Conservation (phyloP, 345 rosid genomes). For the Eucalyptus virginea region DNA sequence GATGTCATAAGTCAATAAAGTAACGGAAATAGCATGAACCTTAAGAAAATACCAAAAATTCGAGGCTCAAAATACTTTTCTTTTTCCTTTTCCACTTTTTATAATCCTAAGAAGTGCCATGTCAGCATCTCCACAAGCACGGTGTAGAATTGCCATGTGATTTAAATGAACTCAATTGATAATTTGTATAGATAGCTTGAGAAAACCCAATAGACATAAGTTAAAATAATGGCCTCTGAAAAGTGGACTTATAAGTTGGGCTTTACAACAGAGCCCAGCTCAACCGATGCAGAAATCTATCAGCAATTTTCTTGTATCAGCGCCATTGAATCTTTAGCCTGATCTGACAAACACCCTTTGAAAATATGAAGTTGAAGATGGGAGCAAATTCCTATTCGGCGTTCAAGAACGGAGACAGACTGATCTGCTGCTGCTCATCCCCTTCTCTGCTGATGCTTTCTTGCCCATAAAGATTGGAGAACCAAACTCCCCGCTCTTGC, state of each 20-base stretch:
- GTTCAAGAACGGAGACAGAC: neutral
- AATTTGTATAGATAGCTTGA: neutral
- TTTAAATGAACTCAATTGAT: neutral
- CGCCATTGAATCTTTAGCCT: neutral
- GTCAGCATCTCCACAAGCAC: neutral
- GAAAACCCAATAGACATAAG: neutral
- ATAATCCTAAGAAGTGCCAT: neutral
- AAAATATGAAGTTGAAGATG: neutral
- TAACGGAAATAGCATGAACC: too few relatives aligned
- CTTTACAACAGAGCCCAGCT: neutral
- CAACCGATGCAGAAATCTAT: neutral
- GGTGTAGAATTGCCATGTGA: neutral
- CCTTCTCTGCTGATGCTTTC: neutral
- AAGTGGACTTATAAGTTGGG: neutral
- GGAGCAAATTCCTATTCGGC: neutral
- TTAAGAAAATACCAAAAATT: neutral
- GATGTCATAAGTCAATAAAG: too few relatives aligned
- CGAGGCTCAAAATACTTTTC: neutral
- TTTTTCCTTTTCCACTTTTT: neutral
- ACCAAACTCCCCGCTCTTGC: neutral
- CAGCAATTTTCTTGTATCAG: neutral
- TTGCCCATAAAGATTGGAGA: conserved; percentile 36
- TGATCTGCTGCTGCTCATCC: neutral
- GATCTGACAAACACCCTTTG: neutral
- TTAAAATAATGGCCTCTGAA: neutral